Conservation (phyloP, 2,329 filamentous ascomycete species). For the Trichophyton simii region DNA sequence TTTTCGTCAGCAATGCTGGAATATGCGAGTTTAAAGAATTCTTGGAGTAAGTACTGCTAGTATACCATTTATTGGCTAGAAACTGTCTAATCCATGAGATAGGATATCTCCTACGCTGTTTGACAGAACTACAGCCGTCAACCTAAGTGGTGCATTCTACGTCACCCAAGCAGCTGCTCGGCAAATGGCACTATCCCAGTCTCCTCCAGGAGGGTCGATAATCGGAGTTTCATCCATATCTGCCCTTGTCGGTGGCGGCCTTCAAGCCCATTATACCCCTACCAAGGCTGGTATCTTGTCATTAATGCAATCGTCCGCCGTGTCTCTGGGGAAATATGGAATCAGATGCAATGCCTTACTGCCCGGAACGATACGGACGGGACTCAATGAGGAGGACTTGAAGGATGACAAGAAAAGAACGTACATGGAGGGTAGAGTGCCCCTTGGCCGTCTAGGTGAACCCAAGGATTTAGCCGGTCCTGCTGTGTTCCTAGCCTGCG, state of each 20-base stretch:
- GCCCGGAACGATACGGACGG: conserved; percentile 71
- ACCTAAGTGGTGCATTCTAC: conserved; percentile 82
- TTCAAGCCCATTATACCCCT: conserved; percentile 75
- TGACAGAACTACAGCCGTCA: conserved; percentile 59
- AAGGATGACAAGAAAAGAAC: conserved; percentile 56
- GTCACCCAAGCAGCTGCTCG: conserved; percentile 71
- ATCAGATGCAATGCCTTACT: conserved; percentile 76
- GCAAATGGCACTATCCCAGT: conserved; percentile 65
- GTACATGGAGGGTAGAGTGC: conserved; percentile 74
- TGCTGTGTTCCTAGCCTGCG: conserved; percentile 71
- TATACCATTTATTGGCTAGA: background rate
- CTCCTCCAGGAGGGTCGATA: conserved; percentile 61
- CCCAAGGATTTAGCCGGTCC: conserved; percentile 68
- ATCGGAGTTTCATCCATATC: conserved; percentile 38
- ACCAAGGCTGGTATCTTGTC: conserved; percentile 73
- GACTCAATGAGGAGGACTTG: conserved; percentile 73
- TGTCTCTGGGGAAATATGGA: conserved; percentile 60
- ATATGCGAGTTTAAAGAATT: conserved; percentile 84
- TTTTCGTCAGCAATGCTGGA: conserved; percentile 82
- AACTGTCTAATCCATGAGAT: background rate
- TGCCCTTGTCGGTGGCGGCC: conserved; percentile 50
- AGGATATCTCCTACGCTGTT: conserved; percentile 59
- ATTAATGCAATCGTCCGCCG: conserved; percentile 72
- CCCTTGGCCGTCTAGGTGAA: conserved; percentile 59
- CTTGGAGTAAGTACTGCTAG: conserved; percentile 43